Evolutionary conservation across 2,329 filamentous ascomycete genomes (phyloP).

Genomic region (Penicillium sclerotiorum): DNA sequence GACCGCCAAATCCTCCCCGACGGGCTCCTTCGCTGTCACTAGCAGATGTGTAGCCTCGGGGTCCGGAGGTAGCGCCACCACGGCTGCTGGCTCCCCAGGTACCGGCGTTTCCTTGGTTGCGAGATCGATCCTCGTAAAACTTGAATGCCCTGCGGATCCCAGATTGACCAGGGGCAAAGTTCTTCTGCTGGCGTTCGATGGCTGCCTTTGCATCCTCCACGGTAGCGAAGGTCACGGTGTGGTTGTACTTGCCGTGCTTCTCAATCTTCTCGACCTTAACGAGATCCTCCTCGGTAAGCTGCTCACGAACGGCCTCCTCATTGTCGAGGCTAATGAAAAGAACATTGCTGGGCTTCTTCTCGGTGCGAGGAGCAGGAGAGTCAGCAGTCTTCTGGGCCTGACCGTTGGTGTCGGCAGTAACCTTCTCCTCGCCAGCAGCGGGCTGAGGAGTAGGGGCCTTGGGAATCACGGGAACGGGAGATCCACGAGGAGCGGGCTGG

Average conservation of each 20-base stretch:
- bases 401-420: slow-evolving; percentile 56
- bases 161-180: slow-evolving; percentile 67
- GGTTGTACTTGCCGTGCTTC: slow-evolving; percentile 68
- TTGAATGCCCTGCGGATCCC: slow-evolving; percentile 79
- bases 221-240: slow-evolving; percentile 81
- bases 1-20: slow-evolving; percentile 57
- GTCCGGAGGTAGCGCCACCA: slow-evolving; percentile 65
- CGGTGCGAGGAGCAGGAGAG: slow-evolving; percentile 59
- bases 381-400: slow-evolving; percentile 48
- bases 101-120: slow-evolving; percentile 55
- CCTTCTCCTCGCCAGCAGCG: slow-evolving; percentile 51
- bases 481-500: slow-evolving; percentile 37
- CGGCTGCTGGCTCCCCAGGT: slow-evolving; percentile 61
- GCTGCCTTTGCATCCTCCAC: slow-evolving; percentile 78
- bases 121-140: slow-evolving; percentile 73
- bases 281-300: slow-evolving; percentile 82
- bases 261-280: slow-evolving; percentile 77
- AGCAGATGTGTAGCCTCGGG: slow-evolving; percentile 82
- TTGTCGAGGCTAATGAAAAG: slow-evolving; percentile 86
- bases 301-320: slow-evolving; percentile 77
- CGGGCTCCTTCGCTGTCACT: slow-evolving; percentile 74
- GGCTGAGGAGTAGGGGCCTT: slow-evolving; percentile 45
- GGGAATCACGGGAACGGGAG: slow-evolving; percentile 47
- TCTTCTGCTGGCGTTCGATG: slow-evolving; percentile 72
- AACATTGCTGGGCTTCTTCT: slow-evolving; percentile 72